These are phyloP conservation scores for Gossypium davidsonii DNA, from an alignment of 441 rosid genomes.

Conservation along the genomic window DNA sequence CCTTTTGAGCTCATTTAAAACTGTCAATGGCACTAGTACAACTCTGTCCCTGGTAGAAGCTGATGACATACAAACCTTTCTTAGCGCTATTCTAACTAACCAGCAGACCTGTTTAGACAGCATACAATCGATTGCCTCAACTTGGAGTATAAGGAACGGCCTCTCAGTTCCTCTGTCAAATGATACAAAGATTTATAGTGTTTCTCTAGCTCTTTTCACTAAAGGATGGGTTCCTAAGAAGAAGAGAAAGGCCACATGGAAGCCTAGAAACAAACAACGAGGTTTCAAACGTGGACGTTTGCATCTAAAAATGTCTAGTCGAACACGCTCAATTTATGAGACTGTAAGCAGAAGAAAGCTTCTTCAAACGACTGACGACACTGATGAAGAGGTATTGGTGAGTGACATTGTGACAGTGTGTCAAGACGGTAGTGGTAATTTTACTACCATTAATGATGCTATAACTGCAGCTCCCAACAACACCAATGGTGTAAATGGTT, in stretches of 20 bases:
- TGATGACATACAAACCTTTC: constrained; percentile 54
- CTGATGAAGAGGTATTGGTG: constrained; percentile 27
- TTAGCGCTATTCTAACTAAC: constrained; percentile 59
- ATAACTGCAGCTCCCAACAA: constrained; percentile 68
- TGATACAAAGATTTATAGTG: constrained; percentile 69
- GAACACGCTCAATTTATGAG: constrained; percentile 42
- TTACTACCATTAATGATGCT: constrained; percentile 63
- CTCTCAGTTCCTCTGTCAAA: constrained; percentile 45
- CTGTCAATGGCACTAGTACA: constrained; percentile 33
- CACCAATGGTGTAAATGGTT: constrained; percentile 43
- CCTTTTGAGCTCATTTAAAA: constrained; percentile 37
- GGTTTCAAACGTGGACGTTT: constrained; percentile 41
- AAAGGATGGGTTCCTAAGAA: constrained; percentile 57
- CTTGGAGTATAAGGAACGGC: constrained; percentile 42
- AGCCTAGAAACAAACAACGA: constrained; percentile 23
- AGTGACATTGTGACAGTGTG: constrained; percentile 59
- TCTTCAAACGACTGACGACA: constrained; percentile 16
- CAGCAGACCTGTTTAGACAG: constrained; percentile 61
- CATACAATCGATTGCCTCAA: constrained; percentile 35
- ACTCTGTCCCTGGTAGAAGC: constrained; percentile 38
- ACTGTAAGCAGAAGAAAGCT: constrained; percentile 44
- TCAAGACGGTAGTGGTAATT: constrained; percentile 64
- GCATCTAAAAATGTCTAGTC: constrained; percentile 50
- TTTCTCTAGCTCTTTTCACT: constrained; percentile 64
- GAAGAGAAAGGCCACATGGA: constrained; percentile 21